Evolutionary conservation across 2,329 filamentous ascomycete genomes (phyloP), one percentile per base, ranked within the genome.

Genomic region (Leptographium radiaticola): DNA sequence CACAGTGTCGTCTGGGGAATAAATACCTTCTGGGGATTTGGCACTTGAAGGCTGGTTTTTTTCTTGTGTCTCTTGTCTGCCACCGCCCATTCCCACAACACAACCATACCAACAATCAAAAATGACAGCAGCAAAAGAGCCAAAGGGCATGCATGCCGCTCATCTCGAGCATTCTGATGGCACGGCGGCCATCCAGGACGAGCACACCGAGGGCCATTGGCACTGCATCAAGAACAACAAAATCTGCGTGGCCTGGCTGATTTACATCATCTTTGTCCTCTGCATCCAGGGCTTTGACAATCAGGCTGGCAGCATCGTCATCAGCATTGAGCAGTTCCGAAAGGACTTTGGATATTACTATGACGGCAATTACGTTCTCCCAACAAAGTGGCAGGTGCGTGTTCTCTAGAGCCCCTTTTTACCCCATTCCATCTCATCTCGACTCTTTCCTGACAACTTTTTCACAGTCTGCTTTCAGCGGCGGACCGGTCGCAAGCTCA

Each of bases 261-360:
- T 44, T 4, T 44, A 25, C 18, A 44, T 20, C 11, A 44, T 44
- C 6, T 46, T 40, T 31, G 43, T 55, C 18, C 42, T 44, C 9
- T 44, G 42, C 18, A 44, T 44, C n/a, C 42, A 44, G 42, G 42
- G 42, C 33, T 54, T 53, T 30, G 55, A 56, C n/a, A 54, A 54
- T 49, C 51, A 68, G 53, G 67, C 68, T 31, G 59, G 62, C 13
- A 66, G 67, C 15, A 65, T 62, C 36, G 63, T 70, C 12, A 62
- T 71, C 39, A 65, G 66, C 20, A 70, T 71, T 20, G 66, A 67
- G 8, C 57, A 68, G 55, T 72, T 71, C 55, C 62, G 68, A 42
- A 64, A 70, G 52, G 68, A 71, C 54, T 72, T 71, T 58, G 70
- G 69, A 1, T 59, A 60, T 47, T 54, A 56, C 7, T 69, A 65